phyloP scores from a whole-genome alignment of 108 stramenopile genomes.

The Cyclotella atomus region DNA sequence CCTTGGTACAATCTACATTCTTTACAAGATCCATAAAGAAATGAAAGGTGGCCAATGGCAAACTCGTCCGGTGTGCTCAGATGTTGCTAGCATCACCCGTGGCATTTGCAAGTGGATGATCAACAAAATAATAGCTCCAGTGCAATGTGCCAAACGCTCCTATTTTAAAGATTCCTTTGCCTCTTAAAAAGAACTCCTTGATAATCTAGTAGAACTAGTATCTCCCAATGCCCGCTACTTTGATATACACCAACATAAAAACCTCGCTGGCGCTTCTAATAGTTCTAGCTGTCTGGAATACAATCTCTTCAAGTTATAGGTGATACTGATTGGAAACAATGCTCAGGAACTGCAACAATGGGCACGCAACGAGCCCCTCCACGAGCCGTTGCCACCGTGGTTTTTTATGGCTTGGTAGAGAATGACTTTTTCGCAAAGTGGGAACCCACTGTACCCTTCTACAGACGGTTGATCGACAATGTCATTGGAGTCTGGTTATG shows the following conservation, averaged over 20 bases:
- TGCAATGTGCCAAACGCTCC: background rate
- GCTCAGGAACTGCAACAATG: no score
- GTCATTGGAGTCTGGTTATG: no score
- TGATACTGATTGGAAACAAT: no score
- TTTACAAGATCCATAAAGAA: background rate
- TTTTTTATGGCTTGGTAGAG: no score
- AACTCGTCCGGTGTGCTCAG: slow-evolving; percentile 2
- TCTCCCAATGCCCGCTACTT: slow-evolving; percentile 19
- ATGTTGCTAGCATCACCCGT: background rate
- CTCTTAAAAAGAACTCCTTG: background rate
- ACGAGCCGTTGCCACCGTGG: no score
- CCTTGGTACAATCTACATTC: background rate
- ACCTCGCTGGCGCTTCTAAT: background rate
- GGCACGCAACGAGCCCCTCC: no score
- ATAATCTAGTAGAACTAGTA: background rate
- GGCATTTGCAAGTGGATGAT: slow-evolving; percentile 8
- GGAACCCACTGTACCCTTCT: no score
- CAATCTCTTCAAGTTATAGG: no score
- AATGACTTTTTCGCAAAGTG: no score
- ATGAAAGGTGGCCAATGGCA: background rate
- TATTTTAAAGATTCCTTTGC: slow-evolving; percentile 10
- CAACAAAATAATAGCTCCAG: background rate
- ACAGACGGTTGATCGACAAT: no score
- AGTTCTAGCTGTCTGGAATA: background rate
- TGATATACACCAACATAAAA: slow-evolving; percentile 11